These are phyloP conservation scores for Vitis rotundifolia DNA, from an alignment of 164 flowering plant genomes.

Conservation along the genomic window DNA sequence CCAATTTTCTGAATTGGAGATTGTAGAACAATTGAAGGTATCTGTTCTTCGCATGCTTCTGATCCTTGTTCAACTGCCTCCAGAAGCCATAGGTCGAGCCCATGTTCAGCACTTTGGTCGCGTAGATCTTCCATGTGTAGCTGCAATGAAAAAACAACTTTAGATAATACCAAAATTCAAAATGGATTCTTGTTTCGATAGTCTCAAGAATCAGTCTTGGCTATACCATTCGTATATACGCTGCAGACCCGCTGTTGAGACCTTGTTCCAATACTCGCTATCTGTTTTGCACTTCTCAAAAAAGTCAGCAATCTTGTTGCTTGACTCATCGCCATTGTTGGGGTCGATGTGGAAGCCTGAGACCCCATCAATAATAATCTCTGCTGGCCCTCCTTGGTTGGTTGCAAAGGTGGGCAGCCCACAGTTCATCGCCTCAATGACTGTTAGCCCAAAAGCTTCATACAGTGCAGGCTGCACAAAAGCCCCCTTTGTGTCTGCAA, in stretches of 20 bases:
- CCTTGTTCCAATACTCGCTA: slow-evolving; percentile 57
- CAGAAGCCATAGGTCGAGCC: slow-evolving; percentile 81
- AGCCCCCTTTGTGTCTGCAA: slow-evolving; percentile 92
- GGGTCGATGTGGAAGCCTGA: slow-evolving; percentile 93
- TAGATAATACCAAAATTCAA: not conserved
- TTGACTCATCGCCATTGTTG: slow-evolving; percentile 71
- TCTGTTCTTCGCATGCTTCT: slow-evolving; percentile 75
- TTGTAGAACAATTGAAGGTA: slow-evolving; percentile 79
- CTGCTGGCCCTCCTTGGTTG: slow-evolving; percentile 96
- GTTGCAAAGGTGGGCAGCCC: slow-evolving; percentile 94
- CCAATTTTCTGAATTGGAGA: slow-evolving; percentile 77
- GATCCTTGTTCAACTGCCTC: slow-evolving; percentile 73
- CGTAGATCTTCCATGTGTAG: slow-evolving; percentile 99
- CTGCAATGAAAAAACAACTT: slow-evolving; percentile 36
- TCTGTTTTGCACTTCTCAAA: slow-evolving; percentile 80
- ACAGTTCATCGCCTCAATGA: slow-evolving; percentile 95
- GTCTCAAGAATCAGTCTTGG: not conserved
- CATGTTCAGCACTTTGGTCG: slow-evolving; percentile 84
- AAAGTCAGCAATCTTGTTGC: slow-evolving; percentile 83
- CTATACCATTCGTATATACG: slow-evolving; percentile 84
- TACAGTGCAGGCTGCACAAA: slow-evolving; percentile 93
- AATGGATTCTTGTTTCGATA: no score
- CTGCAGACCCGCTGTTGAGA: slow-evolving; percentile 62
- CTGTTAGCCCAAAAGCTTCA: slow-evolving; percentile 95
- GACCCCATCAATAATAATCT: slow-evolving; percentile 82